Conservation (phyloP, 768 basidiomycete genomes). For the Flagelloscypha sp. region DNA sequence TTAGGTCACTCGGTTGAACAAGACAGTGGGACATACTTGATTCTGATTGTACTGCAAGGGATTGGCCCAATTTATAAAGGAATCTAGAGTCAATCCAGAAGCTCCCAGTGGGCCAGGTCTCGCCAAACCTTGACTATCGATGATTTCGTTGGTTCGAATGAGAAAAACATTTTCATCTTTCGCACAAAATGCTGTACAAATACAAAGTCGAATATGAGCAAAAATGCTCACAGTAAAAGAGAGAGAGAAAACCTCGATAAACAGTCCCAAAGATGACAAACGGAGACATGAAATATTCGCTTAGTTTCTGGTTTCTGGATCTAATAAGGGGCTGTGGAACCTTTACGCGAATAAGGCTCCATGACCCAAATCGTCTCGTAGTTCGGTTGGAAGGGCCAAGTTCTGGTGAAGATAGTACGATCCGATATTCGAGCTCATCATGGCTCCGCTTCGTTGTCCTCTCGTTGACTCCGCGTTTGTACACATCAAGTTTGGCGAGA, state of each 20-base stretch:
- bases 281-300: constrained; percentile 37
- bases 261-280: constrained; percentile 47
- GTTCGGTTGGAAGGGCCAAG: constrained; percentile 52
- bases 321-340: constrained; percentile 27
- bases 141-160: constrained; percentile 42
- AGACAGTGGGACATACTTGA: constrained; percentile 35
- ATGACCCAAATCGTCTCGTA: constrained; percentile 53
- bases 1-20: background rate
- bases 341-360: constrained; percentile 43
- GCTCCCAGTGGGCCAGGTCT: too few species aligned
- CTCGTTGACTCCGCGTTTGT: too few species aligned
- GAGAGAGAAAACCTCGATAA: too few species aligned
- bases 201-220: too few species aligned
- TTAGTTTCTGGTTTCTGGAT: constrained; percentile 21
- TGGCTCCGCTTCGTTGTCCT: too few species aligned
- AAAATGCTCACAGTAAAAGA: too few species aligned
- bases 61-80: constrained; percentile 53
- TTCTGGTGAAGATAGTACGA: constrained; percentile 40
- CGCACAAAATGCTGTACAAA: constrained; percentile 49
- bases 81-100: constrained; percentile 24
- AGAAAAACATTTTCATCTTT: constrained; percentile 54
- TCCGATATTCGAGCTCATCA: constrained; percentile 18
- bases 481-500: constrained; percentile 25
- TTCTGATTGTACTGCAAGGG: constrained; percentile 33
- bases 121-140: too few species aligned